A percentile compares a stretch with the other conserved stretches of the same genome.
These are phyloP conservation scores for Kregervanrija pseudodelftensis DNA, from an alignment of 805 yeast species.

Conservation along the genomic window DNA sequence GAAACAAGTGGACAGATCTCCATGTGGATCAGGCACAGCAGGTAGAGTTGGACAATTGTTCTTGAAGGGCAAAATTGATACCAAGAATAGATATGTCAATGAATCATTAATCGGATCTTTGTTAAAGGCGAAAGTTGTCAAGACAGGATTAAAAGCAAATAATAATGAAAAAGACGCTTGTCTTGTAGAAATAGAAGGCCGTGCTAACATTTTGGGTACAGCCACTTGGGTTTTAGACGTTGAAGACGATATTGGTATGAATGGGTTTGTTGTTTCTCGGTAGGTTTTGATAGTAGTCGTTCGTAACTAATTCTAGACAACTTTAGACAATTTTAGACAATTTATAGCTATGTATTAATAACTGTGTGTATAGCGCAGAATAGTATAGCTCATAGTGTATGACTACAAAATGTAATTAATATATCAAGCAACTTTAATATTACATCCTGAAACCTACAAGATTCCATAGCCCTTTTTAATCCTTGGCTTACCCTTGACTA, in stretches of 20 bases:
- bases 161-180: slow-evolving; percentile 15
- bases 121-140: slow-evolving; percentile 14
- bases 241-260: slow-evolving; percentile 15
- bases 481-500: too few species aligned
- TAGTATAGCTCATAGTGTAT: too few species aligned
- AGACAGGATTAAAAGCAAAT: slow-evolving; percentile 14
- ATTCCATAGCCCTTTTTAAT: slow-evolving; percentile 34
- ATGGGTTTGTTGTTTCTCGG: slow-evolving; percentile 17
- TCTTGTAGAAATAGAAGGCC: slow-evolving; percentile 19
- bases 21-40: slow-evolving; percentile 25
- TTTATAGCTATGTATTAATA: too few species aligned
- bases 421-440: too few species aligned
- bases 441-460: slow-evolving; percentile 33
- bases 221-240: slow-evolving; percentile 18
- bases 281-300: slow-evolving; percentile 1
- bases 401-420: too few species aligned
- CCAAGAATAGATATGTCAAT: slow-evolving; percentile 11
- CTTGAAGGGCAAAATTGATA: slow-evolving; percentile 9
- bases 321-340: too few species aligned
- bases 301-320: too few species aligned
- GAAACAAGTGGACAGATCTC: slow-evolving; percentile 23
- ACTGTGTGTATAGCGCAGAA: too few species aligned
- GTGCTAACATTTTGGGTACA: slow-evolving; percentile 19
- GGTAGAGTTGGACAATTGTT: slow-evolving; percentile 19
- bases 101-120: slow-evolving; percentile 22